These are phyloP conservation scores for Obelidium mucronatum DNA, from an alignment of 192 early-diverging fungal genomes.

Conservation along the genomic window DNA sequence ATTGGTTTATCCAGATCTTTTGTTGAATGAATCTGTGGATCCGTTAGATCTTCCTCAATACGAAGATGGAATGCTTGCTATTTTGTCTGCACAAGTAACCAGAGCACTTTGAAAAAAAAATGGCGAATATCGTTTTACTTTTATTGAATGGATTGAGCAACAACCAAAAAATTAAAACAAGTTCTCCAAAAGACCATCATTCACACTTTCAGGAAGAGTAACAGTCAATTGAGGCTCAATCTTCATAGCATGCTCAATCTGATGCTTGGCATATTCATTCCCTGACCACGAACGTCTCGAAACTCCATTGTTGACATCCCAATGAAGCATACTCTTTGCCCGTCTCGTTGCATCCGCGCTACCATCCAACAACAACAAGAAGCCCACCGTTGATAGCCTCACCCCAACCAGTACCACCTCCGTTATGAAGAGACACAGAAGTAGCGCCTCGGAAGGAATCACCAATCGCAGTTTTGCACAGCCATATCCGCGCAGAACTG, in stretches of 20 bases:
- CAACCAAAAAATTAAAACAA: not conserved
- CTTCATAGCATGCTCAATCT: conserved; percentile 27
- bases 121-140: too few species aligned
- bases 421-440: conserved; percentile 34
- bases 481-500: conserved; percentile 36
- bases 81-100: too few species aligned
- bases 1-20: too few species aligned
- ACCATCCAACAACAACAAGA: conserved; percentile 35
- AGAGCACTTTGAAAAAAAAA: too few species aligned
- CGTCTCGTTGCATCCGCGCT: conserved; percentile 14
- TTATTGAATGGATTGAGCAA: too few species aligned
- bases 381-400: conserved; percentile 40
- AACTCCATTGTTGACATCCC: conserved; percentile 41
- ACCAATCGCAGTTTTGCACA: conserved; percentile 38
- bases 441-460: conserved; percentile 38
- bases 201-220: conserved; percentile 14
- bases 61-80: too few species aligned
- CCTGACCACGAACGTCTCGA: conserved; percentile 32
- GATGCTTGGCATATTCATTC: conserved; percentile 31
- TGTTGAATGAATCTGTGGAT: too few species aligned
- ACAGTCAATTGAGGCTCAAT: conserved; percentile 21
- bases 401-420: conserved; percentile 37
- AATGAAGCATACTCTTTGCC: conserved; percentile 31
- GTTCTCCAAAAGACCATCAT: conserved; percentile 3
- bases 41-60: too few species aligned